Percentiles rank a stretch among this genome's conserved stretches.
phyloP scores from a whole-genome alignment of 257 asterid species.

The Gardenia jasminoides region DNA sequence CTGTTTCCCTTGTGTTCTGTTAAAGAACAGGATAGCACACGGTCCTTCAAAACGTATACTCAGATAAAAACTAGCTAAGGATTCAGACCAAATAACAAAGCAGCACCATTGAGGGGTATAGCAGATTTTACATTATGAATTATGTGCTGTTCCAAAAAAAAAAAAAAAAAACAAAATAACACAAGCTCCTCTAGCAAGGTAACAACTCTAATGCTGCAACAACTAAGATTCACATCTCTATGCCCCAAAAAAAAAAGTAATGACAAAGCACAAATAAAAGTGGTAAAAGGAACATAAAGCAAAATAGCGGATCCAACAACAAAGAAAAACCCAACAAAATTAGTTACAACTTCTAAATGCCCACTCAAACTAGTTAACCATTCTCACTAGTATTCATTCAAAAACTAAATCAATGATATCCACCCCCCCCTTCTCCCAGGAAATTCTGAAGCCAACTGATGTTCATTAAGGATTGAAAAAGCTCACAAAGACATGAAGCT shows the following conservation, averaged over 20 bases:
- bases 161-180: neutral
- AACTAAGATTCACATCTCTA: neutral
- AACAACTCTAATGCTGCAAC: neutral
- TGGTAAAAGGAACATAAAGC: neutral
- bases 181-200: neutral
- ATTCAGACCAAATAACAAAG: neutral
- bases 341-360: neutral
- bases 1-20: slow-evolving; percentile 88
- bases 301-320: neutral
- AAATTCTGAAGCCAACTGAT: neutral
- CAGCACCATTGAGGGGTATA: neutral
- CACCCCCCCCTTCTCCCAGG: neutral
- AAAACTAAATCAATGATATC: neutral
- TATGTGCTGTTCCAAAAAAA: too few species aligned
- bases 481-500: neutral
- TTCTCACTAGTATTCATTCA: neutral
- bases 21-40: neutral
- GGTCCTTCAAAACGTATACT: neutral
- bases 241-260: neutral
- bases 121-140: neutral
- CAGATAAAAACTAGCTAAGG: neutral
- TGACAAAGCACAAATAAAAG: neutral
- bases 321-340: neutral
- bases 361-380: neutral
- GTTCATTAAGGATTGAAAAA: neutral